Evolutionary conservation across 176 grass and related monocot species (phyloP), one percentile per base, ranked within the genome.

Genomic region (Alopecurus myosuroides): DNA sequence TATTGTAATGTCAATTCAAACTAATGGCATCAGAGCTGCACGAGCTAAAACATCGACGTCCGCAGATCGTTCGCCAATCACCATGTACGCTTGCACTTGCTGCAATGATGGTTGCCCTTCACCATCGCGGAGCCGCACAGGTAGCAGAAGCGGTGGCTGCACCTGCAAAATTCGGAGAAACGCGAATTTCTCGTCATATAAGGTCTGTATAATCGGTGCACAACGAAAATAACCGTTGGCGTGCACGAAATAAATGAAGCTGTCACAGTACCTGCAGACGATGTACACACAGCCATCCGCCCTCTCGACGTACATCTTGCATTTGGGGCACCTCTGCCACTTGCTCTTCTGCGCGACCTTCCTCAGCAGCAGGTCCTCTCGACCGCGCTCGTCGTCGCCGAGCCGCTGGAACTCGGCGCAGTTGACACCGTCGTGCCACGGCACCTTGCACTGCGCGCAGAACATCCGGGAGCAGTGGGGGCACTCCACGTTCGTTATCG

Each of bases 281-380:
- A 98, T 93, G 62, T 85, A 87, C 82, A 88, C 87, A 13, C 95
- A 98, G 14, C 95, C 95, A 0, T 88, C 82, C 3, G 53, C 75
- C 82, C 82, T 98, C 87, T 98, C 95, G 15, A 95, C 95, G 23
- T 84, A 92, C 33, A 98, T 93, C 88, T 75, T 93, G 80, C 96
- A 98, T 45, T 87, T 81, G 6, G 91, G 87, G 62, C 96, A 98
- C 55, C 89, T 90, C 87, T 92, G 93, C 96, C 96, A 98, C 67
- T 64, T 89, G 48, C 80, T 88, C 70, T 81, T 66, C 34, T 57
- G 50, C 0, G 91, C 91, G 3, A 98, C 61, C 63, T 90, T 85
- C 86, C 51, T 74, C 31, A 98, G 87, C 77, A 95, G 53, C 37
- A 93, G 58, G 56, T 98, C 92, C 39, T 90, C 87, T 7, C n/a